Conservation (phyloP, 2,329 filamentous ascomycete species). For the Curvularia spicifera region DNA sequence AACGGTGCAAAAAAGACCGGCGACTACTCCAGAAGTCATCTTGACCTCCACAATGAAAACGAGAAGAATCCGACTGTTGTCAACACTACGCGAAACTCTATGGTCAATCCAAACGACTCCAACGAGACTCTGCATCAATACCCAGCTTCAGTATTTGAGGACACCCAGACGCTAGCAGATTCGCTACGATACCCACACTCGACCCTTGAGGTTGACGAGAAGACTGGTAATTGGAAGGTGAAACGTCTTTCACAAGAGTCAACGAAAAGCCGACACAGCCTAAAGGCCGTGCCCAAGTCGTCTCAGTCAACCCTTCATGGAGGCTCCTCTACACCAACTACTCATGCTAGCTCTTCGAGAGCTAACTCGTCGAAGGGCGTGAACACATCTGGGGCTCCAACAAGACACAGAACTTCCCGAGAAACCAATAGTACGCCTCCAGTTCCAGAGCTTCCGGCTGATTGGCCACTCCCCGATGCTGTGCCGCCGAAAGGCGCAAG, state of each 20-base stretch:
- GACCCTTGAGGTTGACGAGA: constrained; percentile 41
- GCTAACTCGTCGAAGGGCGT: constrained; percentile 10
- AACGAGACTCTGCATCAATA: constrained; percentile 41
- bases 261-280: constrained; percentile 15
- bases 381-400: constrained; percentile 19
- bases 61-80: constrained; percentile 31
- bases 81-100: constrained; percentile 7
- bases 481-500: constrained; percentile 20
- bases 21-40: constrained; percentile 36
- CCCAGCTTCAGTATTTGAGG: constrained; percentile 40
- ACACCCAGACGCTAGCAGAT: constrained; percentile 42
- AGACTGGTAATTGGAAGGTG: constrained; percentile 43
- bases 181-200: constrained; percentile 42
- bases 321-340: constrained; percentile 15
- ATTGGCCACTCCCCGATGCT: constrained; percentile 37
- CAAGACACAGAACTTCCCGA: constrained; percentile 27
- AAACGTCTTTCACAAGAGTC: constrained; percentile 36
- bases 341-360: constrained; percentile 5
- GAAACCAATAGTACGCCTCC: constrained; percentile 30
- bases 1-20: constrained; percentile 65
- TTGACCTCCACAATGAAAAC: constrained; percentile 29
- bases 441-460: constrained; percentile 33
- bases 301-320: constrained; percentile 19
- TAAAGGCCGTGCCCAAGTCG: constrained; percentile 24
- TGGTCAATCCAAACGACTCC: constrained; percentile 26